Evolutionary conservation across 768 basidiomycete species (phyloP), one percentile per base, ranked within the genome.

Genomic region (Lactifluus rugatus): DNA sequence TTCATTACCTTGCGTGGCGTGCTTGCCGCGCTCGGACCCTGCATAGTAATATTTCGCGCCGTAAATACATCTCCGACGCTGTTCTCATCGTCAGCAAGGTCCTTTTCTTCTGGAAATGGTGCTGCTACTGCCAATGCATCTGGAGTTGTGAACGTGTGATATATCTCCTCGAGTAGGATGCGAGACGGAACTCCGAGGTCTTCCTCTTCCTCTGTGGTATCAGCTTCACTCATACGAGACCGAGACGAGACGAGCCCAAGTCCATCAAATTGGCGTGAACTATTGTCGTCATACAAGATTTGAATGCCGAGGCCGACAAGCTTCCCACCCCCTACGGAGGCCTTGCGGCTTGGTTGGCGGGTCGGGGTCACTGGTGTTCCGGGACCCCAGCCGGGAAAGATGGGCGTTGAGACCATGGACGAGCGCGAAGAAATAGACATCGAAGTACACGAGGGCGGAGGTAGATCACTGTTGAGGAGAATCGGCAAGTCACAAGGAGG

Each of bases 81-180:
- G 2, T 16, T 39, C 34, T 49, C 52, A 17, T 54, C 53, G 9
- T 60, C 57, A 3, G 13, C 47, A 13, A 49, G 17, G 44, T 50
- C 48, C 31, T 26, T 47, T 44, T 54, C 52, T 10, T 54, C 48
- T 7, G 58, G 52, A 32, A 62, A 62, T n/a, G 52, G 57, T 2
- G 42, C 34, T 28, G 49, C 61, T 16, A 42, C 48, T 21, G 32
- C 58, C 45, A 55, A 52, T 17, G 48, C 42, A 16, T 54, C 50
- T 2, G 58, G 52, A 44, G 34, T 61, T 9, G 62, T 55, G 39
- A 62, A 62, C 7, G 61, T 60, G 19, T 60, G 58, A 28, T 60
- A 62, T 45, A 62, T 64, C 61, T 64, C 63, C 39, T 64, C 63
- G 28, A 64, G 56, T 19, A 64, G 56, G 41, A 64, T 64, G 19